Evolutionary conservation across 2,329 filamentous ascomycete species (phyloP), one percentile per base, ranked within the genome.

Genomic region (Corynespora cassiicola): DNA sequence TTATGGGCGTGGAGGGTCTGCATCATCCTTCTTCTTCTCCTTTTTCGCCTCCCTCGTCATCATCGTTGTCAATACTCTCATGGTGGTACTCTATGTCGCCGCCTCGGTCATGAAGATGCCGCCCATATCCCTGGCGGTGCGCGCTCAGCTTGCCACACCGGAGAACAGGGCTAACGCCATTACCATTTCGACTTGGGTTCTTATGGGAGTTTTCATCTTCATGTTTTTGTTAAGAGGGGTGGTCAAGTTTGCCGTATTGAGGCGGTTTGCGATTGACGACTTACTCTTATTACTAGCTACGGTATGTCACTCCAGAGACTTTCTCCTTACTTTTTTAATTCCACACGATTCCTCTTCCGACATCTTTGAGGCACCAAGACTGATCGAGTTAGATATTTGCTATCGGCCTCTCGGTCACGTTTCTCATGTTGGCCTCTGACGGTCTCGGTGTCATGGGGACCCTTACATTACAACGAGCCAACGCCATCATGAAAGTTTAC

Each of bases 241-340:
- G 9, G 57, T 63, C 44, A 64, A 63, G 33, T 48, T 50, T 7
- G 37, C 54, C 3, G 47, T 61, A 4, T 47, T 54, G 15, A 48
- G 56, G 32, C 61, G 49, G 28, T 31, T 58, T 7, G 42, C 43
- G 7, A 11, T 59, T 12, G 63, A 67, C 36, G 63, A 66, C 23
- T 27, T 60, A 1, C 47, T 65, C 31, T 61, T 63, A n/a, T 31
- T 65, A 3, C 8, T 58, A 12, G 60, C 60, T 21, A 59, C 57
- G n/a, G 63, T 65, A 53, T 42, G 61, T 28, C 10, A 14, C 4
- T n/a, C n/a, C n/a, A n/a, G n/a, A n/a, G n/a, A n/a, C n/a, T n/a
- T n/a, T n/a, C n/a, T 19, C 17, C 5, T 18, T 10, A 8, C 6
- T 8, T 21, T 20, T 12, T 14, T 21, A 26, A 28, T 7, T 19